Conservation (phyloP, 192 early-diverging fungal genomes). For the Phlyctochytrium bullatum region DNA sequence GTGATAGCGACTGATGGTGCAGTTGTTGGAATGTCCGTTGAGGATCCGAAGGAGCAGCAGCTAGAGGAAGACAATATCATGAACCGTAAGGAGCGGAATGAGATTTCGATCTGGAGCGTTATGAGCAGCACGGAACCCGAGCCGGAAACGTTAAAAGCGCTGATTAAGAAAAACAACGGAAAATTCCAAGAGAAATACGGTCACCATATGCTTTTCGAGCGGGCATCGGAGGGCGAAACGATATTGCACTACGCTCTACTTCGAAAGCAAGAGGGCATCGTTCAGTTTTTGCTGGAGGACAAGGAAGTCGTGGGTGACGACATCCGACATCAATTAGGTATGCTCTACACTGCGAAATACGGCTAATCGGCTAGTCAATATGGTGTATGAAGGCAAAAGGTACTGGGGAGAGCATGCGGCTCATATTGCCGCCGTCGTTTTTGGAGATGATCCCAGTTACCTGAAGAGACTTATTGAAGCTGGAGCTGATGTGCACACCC, state of each 20-base stretch:
- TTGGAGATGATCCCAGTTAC: slow-evolving; percentile 13
- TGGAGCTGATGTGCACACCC: slow-evolving; percentile 17
- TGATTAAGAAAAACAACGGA: background rate
- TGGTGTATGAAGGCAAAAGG: slow-evolving; percentile 11
- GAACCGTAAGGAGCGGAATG: background rate
- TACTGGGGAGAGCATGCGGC: slow-evolving; percentile 27
- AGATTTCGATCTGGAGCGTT: background rate
- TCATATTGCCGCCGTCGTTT: slow-evolving; percentile 20
- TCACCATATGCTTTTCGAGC: slow-evolving; percentile 7
- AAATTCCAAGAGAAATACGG: background rate
- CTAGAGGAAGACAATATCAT: background rate
- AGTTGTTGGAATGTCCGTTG: background rate
- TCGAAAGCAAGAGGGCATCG: background rate
- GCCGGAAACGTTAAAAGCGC: background rate
- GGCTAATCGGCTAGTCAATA: slow-evolving; percentile 20
- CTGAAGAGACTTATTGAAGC: slow-evolving; percentile 15
- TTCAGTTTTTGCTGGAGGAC: slow-evolving; percentile 14
- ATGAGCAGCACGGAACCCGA: background rate
- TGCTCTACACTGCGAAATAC: background rate
- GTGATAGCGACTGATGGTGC: background rate
- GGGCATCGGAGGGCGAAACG: slow-evolving; percentile 21
- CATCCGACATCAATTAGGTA: too few species aligned
- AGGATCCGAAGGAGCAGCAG: background rate
- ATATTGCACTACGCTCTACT: slow-evolving; percentile 22
- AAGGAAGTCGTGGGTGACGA: background rate